Percentiles rank a stretch among this genome's conserved stretches.
These are phyloP conservation scores for Cladosporium austrohemisphaericum DNA, from an alignment of 2,329 filamentous ascomycete genomes.

Conservation along the genomic window DNA sequence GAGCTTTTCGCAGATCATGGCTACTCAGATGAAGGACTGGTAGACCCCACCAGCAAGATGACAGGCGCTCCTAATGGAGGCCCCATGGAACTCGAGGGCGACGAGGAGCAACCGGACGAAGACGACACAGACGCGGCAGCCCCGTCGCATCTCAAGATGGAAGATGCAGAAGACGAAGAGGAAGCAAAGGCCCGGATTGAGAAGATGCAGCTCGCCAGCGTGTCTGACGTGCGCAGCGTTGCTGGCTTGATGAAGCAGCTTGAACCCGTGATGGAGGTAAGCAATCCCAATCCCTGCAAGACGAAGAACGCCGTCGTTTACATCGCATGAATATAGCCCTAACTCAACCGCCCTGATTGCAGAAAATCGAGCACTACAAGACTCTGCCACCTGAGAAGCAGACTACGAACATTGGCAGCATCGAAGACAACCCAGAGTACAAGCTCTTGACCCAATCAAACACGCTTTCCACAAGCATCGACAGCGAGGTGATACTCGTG, in stretches of 20 bases:
- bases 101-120: conserved; percentile 59
- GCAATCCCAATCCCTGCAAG: conserved; percentile 37
- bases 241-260: conserved; percentile 77
- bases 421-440: conserved; percentile 91
- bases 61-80: conserved; percentile 7
- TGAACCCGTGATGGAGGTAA: conserved; percentile 77
- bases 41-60: conserved; percentile 29
- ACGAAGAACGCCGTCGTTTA: conserved; percentile 51
- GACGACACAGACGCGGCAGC: conserved; percentile 52
- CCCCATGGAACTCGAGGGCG: conserved; percentile 36
- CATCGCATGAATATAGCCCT: conserved; percentile 65
- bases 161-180: conserved; percentile 60
- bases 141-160: conserved; percentile 36
- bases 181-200: conserved; percentile 75
- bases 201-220: conserved; percentile 70
- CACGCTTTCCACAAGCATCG: conserved; percentile 84
- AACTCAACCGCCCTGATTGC: conserved; percentile 54
- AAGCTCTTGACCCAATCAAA: conserved; percentile 85
- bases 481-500: conserved; percentile 85
- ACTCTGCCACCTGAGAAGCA: conserved; percentile 62
- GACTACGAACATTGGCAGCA: conserved; percentile 68
- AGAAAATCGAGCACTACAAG: conserved; percentile 80
- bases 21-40: conserved; percentile 10
- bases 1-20: conserved; percentile 46
- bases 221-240: conserved; percentile 76